Conservation (phyloP, 345 rosid species). For the Punica granatum region DNA sequence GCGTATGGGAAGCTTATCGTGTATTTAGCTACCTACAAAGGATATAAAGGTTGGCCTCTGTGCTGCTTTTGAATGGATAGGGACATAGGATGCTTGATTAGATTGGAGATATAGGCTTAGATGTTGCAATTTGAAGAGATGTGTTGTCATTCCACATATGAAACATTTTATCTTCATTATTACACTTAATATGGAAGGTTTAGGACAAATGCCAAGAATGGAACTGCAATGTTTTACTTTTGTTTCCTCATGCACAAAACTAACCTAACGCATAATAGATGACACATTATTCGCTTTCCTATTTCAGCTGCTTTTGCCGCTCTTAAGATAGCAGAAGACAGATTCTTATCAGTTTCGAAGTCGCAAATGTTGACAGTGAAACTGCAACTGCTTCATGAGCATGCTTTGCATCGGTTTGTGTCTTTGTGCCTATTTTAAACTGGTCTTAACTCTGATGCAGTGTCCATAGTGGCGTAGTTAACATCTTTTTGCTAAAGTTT, state of each 20-base stretch:
- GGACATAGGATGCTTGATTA: constrained; percentile 5
- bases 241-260: neutral
- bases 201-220: neutral
- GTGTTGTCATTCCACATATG: neutral
- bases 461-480: neutral
- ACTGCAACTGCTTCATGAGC: constrained; percentile 87
- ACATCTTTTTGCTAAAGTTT: constrained; percentile 5
- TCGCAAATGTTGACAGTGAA: constrained; percentile 69
- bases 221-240: neutral
- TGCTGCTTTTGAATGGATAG: neutral
- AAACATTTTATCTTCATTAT: neutral
- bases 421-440: neutral
- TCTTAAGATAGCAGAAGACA: constrained; percentile 71
- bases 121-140: neutral
- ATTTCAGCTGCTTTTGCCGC: constrained; percentile 82
- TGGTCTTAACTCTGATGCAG: neutral
- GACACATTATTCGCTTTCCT: constrained; percentile 2
- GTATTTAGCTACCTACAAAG: constrained; percentile 75
- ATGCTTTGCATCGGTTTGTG: constrained; percentile 75
- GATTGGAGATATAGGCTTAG: constrained; percentile 3
- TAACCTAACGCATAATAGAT: neutral
- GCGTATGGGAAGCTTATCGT: constrained; percentile 88
- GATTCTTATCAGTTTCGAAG: constrained; percentile 66
- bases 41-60: constrained; percentile 67
- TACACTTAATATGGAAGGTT: neutral